Base-by-base conservation (phyloP, 2,329 filamentous ascomycete species). In the Pseudogymnoascus pannorum region DNA sequence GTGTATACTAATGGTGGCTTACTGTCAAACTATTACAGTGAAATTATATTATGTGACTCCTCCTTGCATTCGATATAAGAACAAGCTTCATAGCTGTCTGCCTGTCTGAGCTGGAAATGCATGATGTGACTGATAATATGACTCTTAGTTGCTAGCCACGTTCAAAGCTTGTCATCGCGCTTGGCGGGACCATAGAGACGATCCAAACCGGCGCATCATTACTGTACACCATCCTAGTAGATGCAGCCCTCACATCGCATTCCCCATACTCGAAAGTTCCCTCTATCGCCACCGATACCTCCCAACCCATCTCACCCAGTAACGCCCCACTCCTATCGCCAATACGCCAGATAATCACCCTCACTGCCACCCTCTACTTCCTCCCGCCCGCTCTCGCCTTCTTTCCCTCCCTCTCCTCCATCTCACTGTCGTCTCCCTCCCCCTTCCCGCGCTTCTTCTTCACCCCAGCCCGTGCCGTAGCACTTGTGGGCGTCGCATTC, bases 401-500 rank as follows among this genome's bases (percentile, higher is more conserved):
- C 42, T 75, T 71, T 33, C 44, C 59, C 61, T 81, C 79, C 57
- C 73, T 73, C 14, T 76, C 75, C 61, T 87, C 83, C 20, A 78
- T 81, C 72, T 87, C 84, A 72, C 83, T 86, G 62, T 87, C 84
- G 24, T 82, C 76, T 3, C 59, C 70, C 24, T 57, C 54, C 8
- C 64, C 74, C 54, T 70, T 73, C 4, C 71, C 72, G 4, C 74
- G 76, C 66, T 81, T 79, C 72, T 83, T 85, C 66, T 72, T 78
- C 42, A 72, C 70, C 11, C 64, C 63, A 31, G 60, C 63, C 38
- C 70, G 75, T 66, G 76, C 79, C 7, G 77, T 78, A 12, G 78
- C 75, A 35, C 81, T 82, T 6, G 79, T 82, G 1, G 83, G 82
- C 22, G 84, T 87, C 9, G 80, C 75, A 64, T 79, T 78, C 16